A percentile compares a stretch with the other conserved stretches of the same genome.
phyloP scores from a whole-genome alignment of 208 protist species.

The Leishmania mexicana region DNA sequence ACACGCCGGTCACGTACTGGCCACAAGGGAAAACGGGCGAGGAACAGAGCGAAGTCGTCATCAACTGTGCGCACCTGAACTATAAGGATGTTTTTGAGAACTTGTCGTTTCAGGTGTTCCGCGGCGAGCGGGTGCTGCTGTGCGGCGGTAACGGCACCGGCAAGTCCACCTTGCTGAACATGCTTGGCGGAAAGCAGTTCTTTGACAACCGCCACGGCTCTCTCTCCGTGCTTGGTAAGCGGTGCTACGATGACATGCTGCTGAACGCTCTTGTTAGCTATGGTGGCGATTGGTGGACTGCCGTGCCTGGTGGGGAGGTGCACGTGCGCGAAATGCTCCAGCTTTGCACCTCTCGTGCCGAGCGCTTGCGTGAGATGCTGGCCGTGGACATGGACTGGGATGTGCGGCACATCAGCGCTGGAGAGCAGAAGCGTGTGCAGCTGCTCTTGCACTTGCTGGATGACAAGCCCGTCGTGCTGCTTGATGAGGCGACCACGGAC shows the following conservation, averaged over 20 bases:
- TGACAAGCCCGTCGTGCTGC: conserved; percentile 69
- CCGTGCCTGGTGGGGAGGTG: conserved; percentile 71
- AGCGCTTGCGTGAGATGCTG: conserved; percentile 58
- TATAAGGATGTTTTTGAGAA: conserved; percentile 72
- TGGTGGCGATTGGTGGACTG: conserved; percentile 80
- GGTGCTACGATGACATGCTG: conserved; percentile 83
- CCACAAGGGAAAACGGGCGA: background rate
- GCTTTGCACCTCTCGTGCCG: conserved; percentile 49
- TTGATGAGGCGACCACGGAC: conserved; percentile 93
- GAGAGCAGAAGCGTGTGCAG: conserved; percentile 90
- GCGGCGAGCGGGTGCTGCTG: conserved; percentile 81
- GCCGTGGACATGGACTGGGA: conserved; percentile 85
- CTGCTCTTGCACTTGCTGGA: conserved; percentile 74
- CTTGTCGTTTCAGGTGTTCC: conserved; percentile 55
- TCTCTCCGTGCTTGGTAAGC: conserved; percentile 67
- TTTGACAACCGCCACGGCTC: conserved; percentile 57
- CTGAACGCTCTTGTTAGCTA: conserved; percentile 66
- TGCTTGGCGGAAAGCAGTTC: conserved; percentile 89
- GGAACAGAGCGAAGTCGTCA: conserved; percentile 31
- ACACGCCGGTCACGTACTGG: conserved; percentile 9
- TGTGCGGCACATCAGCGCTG: conserved; percentile 78
- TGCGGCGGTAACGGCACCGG: conserved; percentile 95
- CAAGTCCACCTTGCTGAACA: conserved; percentile 94
- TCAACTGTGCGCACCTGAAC: conserved; percentile 48
- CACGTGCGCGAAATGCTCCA: conserved; percentile 69